Evolutionary conservation across 805 yeast species (phyloP).

Genomic region (Saccharomycopsis malanga): DNA sequence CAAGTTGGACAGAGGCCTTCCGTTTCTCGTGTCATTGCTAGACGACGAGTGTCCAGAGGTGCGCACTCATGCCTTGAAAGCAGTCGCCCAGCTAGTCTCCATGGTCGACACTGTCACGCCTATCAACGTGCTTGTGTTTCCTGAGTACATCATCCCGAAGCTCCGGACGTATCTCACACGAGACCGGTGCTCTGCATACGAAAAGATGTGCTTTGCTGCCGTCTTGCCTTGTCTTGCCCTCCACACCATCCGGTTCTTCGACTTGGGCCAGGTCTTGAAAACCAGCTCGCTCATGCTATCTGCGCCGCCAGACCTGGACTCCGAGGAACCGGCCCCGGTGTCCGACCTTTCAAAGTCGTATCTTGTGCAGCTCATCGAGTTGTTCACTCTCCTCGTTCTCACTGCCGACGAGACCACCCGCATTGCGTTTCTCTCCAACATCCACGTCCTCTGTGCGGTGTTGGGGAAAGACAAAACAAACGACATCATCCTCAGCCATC

Average conservation of each 20-base stretch:
- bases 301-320: slow-evolving; percentile 27
- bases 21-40: slow-evolving; percentile 65
- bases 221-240: slow-evolving; percentile 69
- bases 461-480: slow-evolving; percentile 85
- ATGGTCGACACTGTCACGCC: slow-evolving; percentile 63
- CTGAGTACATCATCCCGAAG: slow-evolving; percentile 77
- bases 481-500: slow-evolving; percentile 81
- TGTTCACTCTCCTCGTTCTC: slow-evolving; percentile 53
- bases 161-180: slow-evolving; percentile 39
- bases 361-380: slow-evolving; percentile 52
- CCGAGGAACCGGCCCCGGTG: neutral
- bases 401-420: slow-evolving; percentile 68
- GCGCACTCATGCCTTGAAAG: slow-evolving; percentile 55
- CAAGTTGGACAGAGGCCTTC: slow-evolving; percentile 78
- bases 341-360: slow-evolving; percentile 33
- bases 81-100: slow-evolving; percentile 59
- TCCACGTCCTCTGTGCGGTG: slow-evolving; percentile 71
- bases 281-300: slow-evolving; percentile 35
- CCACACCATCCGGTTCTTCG: slow-evolving; percentile 55
- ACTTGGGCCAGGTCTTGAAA: slow-evolving; percentile 48
- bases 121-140: slow-evolving; percentile 66
- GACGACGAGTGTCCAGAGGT: slow-evolving; percentile 64
- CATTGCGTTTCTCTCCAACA: slow-evolving; percentile 59
- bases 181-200: slow-evolving; percentile 35
- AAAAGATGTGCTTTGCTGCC: slow-evolving; percentile 62